These are phyloP conservation scores for Lolium perenne DNA, from an alignment of 176 grass and related monocot species.

Conservation along the genomic window DNA sequence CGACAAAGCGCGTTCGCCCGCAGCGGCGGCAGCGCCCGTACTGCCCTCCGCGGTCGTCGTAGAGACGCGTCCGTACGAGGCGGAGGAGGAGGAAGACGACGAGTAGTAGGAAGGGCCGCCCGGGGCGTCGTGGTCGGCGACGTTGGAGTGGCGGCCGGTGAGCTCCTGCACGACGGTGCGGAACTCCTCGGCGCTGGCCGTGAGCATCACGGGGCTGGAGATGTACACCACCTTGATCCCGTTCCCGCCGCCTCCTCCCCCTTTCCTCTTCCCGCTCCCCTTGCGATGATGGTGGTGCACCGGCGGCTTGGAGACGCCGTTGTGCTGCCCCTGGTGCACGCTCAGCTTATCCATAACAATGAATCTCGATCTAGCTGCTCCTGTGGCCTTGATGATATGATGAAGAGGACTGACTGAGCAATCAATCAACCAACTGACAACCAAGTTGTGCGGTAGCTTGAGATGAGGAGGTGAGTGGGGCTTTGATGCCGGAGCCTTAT, in stretches of 20 bases:
- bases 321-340: conserved; percentile 48
- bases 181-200: too few species aligned
- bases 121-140: too few species aligned
- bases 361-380: too few species aligned
- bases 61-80: conserved; percentile 33
- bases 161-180: too few species aligned
- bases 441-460: background rate
- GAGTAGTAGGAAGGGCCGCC: too few species aligned
- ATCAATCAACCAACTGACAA: background rate
- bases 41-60: background rate
- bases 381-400: too few species aligned
- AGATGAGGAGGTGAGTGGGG: background rate
- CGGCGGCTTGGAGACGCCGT: conserved; percentile 59
- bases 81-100: background rate
- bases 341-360: conserved; percentile 1
- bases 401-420: too few species aligned
- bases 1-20: background rate
- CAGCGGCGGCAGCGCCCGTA: too few species aligned
- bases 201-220: too few species aligned
- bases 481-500: conserved; percentile 27
- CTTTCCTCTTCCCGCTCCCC: conserved; percentile 27
- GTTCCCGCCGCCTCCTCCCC: background rate
- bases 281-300: conserved; percentile 40
- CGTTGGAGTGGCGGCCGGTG: too few species aligned
- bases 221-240: too few species aligned